phyloP scores from a whole-genome alignment of 805 yeast species.

The Ascoidea tarda region DNA sequence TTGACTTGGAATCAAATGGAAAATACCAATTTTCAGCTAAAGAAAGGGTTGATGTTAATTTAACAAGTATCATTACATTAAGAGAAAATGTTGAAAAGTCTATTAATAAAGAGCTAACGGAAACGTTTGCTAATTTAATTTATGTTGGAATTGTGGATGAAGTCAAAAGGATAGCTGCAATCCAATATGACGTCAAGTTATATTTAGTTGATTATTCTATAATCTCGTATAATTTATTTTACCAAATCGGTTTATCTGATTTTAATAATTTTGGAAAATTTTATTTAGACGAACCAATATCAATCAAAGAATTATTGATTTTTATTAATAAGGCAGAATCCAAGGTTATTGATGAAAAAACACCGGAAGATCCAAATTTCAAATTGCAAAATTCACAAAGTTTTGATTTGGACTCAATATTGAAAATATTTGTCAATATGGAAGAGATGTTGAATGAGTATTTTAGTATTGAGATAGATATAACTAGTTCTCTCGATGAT shows the following conservation, averaged over 20 bases:
- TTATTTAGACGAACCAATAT: constrained; percentile 21
- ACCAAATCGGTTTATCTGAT: constrained; percentile 65
- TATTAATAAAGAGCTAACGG: constrained; percentile 42
- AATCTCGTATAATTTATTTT: constrained; percentile 53
- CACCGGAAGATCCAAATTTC: constrained; percentile 9
- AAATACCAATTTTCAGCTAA: constrained; percentile 9
- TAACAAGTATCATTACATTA: constrained; percentile 47
- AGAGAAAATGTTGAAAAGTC: constrained; percentile 31
- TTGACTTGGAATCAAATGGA: background rate
- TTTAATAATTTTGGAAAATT: constrained; percentile 72
- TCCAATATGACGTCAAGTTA: constrained; percentile 71
- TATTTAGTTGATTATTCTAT: constrained; percentile 73
- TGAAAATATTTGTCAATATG: constrained; percentile 30
- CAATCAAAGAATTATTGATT: constrained; percentile 23
- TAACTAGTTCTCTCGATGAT: constrained; percentile 15
- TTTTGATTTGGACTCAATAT: constrained; percentile 4
- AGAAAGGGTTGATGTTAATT: constrained; percentile 27
- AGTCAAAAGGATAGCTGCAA: constrained; percentile 53
- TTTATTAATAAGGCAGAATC: constrained; percentile 11
- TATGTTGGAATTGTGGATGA: constrained; percentile 79
- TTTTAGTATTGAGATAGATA: constrained; percentile 38
- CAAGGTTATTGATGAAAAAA: constrained; percentile 3
- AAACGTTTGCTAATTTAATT: constrained; percentile 52
- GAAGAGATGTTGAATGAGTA: constrained; percentile 73
- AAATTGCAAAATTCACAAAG: constrained; percentile 10